Evolutionary conservation across 2,329 filamentous ascomycete species (phyloP).

Genomic region (Pseudocercospora vitis): DNA sequence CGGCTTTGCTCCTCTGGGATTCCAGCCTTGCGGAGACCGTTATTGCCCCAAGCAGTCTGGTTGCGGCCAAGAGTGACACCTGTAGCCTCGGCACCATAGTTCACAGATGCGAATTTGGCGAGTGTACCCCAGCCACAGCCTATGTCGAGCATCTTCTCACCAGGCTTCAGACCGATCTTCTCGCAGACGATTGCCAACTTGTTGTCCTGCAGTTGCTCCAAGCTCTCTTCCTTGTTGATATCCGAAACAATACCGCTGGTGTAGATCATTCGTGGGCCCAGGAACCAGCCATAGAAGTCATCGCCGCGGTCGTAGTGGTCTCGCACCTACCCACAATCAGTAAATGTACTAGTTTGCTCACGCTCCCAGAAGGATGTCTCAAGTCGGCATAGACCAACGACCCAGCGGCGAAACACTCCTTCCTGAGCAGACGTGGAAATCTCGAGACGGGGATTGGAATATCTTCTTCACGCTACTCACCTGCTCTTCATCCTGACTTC

Average conservation of each 20-base stretch:
- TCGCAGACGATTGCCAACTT: slow-evolving; percentile 94
- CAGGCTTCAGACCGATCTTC: slow-evolving; percentile 82
- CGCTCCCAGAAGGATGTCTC: too few relatives aligned
- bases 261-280: slow-evolving; percentile 98
- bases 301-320: slow-evolving; percentile 97
- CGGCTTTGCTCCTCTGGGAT: slow-evolving; percentile 84
- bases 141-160: slow-evolving; percentile 85
- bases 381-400: too few relatives aligned
- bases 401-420: too few relatives aligned
- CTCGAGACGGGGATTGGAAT: background rate
- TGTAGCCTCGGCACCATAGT: slow-evolving; percentile 82
- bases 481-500: slow-evolving; percentile 95
- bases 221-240: slow-evolving; percentile 78
- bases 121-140: slow-evolving; percentile 98
- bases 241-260: slow-evolving; percentile 93
- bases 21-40: slow-evolving; percentile 76
- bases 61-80: slow-evolving; percentile 94
- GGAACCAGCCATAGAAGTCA: slow-evolving; percentile 98
- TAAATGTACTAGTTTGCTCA: too few relatives aligned
- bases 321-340: slow-evolving; percentile 50
- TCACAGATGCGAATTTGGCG: slow-evolving; percentile 84
- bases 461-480: slow-evolving; percentile 55
- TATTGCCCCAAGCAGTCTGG: slow-evolving; percentile 96
- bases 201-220: slow-evolving; percentile 97
- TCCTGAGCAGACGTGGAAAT: too few relatives aligned